phyloP scores from a whole-genome alignment of 768 basidiomycete genomes.

The Pulveroboletus sp. region DNA sequence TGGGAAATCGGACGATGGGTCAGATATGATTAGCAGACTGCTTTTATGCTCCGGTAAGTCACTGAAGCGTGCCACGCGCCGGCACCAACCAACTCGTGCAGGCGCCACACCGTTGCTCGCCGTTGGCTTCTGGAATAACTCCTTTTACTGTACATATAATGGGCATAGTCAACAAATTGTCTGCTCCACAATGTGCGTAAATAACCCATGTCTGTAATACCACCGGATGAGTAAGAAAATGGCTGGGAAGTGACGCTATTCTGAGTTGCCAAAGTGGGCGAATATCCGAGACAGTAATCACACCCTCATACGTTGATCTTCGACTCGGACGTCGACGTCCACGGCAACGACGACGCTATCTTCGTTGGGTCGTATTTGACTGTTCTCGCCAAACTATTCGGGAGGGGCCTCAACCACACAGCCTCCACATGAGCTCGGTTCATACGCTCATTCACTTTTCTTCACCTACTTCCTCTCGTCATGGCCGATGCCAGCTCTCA shows the following conservation, averaged over 20 bases:
- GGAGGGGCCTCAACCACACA: conserved; percentile 2
- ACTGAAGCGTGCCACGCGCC: background rate
- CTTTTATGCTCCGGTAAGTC: background rate
- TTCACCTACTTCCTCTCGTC: background rate
- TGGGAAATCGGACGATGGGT: background rate
- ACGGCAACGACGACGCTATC: conserved; percentile 11
- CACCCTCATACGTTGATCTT: background rate
- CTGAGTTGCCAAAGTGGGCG: conserved; percentile 13
- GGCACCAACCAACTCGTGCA: no score
- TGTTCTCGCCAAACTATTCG: background rate
- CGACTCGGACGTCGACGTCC: background rate
- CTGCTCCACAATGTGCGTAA: background rate
- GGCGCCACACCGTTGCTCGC: no score
- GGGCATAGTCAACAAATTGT: no score
- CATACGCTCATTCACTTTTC: conserved; percentile 3
- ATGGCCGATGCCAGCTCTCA: conserved; percentile 21
- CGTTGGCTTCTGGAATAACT: no score
- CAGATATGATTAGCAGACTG: background rate
- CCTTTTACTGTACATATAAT: no score
- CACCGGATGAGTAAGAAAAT: background rate
- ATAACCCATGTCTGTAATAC: background rate
- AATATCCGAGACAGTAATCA: background rate
- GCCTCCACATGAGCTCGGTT: background rate
- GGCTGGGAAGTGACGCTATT: conserved; percentile 8
- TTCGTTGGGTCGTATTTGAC: background rate